phyloP scores from a whole-genome alignment of 371 early-diverging fungal genomes.

The Mortierella sp. region DNA sequence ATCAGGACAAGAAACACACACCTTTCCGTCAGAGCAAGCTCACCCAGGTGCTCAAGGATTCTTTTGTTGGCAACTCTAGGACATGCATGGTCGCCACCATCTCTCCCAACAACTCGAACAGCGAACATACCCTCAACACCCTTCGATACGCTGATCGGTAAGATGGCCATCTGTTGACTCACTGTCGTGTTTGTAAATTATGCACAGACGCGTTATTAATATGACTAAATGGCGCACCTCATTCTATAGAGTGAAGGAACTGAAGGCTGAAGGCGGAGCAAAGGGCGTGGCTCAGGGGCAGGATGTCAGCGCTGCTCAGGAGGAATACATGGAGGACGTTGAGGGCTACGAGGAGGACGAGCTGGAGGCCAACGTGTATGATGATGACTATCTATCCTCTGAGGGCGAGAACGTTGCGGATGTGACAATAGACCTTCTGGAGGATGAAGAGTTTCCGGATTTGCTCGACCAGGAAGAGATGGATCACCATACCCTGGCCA shows the following conservation, averaged over 20 bases:
- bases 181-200: background rate
- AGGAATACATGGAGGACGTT: constrained; percentile 30
- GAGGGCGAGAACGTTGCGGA: constrained; percentile 43
- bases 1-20: constrained; percentile 94
- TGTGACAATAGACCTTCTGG: constrained; percentile 48
- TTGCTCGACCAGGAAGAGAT: constrained; percentile 40
- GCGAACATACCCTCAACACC: constrained; percentile 98
- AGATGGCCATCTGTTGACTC: background rate
- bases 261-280: constrained; percentile 72
- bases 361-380: constrained; percentile 65
- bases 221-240: background rate
- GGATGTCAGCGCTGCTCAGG: constrained; percentile 12
- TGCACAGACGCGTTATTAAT: background rate
- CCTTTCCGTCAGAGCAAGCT: constrained; percentile 98
- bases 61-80: constrained; percentile 97
- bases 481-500: constrained; percentile 26
- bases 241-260: constrained; percentile 81
- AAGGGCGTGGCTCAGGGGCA: constrained; percentile 11
- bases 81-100: constrained; percentile 99
- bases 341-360: constrained; percentile 61
- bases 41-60: constrained; percentile 98
- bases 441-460: constrained; percentile 64
- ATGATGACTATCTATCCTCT: constrained; percentile 53
- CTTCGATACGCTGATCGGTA: constrained; percentile 94
- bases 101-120: constrained; percentile 91